Conservation (phyloP, 2,329 filamentous ascomycete genomes). For the Alternaria sp. region DNA sequence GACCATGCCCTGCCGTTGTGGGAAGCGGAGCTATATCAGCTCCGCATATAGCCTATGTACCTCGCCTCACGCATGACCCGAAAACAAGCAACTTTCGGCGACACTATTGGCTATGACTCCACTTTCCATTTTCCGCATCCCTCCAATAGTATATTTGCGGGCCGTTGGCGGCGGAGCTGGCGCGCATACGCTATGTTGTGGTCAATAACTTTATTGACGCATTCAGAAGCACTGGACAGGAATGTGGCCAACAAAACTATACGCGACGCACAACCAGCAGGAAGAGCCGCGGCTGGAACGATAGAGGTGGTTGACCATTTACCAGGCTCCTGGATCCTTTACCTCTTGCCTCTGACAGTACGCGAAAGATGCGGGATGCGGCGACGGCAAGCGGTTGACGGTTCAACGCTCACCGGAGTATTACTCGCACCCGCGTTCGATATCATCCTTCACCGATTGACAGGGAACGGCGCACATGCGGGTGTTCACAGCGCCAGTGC, state of each 20-base stretch:
- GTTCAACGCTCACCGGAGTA: conserved; percentile 21
- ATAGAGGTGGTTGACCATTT: conserved; percentile 9
- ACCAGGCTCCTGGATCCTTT: conserved; percentile 19
- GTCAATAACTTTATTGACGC: not conserved
- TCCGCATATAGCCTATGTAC: conserved; percentile 25
- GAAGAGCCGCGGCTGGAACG: conserved; percentile 2
- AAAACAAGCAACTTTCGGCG: conserved; percentile 11
- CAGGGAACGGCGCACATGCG: conserved; percentile 16
- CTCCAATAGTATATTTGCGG: conserved; percentile 15
- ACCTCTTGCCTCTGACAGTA: conserved; percentile 13
- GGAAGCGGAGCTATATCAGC: conserved; percentile 24
- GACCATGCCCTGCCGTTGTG: conserved; percentile 5
- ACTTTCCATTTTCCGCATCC: conserved; percentile 11
- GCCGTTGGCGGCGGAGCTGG: conserved; percentile 9
- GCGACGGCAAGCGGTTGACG: conserved; percentile 16
- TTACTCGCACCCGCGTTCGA: conserved; percentile 19
- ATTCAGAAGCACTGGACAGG: not conserved
- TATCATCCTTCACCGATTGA: conserved; percentile 8
- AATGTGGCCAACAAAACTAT: not conserved
- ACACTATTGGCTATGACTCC: conserved; percentile 17
- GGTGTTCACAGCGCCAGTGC: conserved; percentile 10
- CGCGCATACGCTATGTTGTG: conserved; percentile 4
- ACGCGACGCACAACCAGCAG: not conserved
- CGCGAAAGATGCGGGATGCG: conserved; percentile 4
- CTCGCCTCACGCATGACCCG: conserved; percentile 16